Conservation (phyloP, 1,284 basidiomycete species). For the Tylopilus orsonianus region DNA sequence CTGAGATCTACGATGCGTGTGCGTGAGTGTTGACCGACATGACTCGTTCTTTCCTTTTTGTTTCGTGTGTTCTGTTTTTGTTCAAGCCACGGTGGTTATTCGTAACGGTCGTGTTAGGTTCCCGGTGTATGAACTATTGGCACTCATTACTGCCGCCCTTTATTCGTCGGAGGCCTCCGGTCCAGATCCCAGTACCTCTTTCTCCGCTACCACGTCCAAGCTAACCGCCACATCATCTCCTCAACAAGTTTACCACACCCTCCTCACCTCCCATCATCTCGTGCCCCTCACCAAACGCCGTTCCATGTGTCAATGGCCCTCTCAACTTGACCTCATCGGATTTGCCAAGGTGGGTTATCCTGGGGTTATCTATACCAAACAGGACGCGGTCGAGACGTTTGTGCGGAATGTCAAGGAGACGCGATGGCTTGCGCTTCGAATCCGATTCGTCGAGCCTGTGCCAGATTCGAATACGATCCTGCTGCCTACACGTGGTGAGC, state of each 20-base stretch:
- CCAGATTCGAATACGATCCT: background rate
- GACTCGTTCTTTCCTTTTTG: background rate
- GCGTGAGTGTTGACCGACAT: slow-evolving; percentile 24
- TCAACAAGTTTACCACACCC: slow-evolving; percentile 47
- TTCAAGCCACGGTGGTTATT: background rate
- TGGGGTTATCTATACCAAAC: slow-evolving; percentile 67
- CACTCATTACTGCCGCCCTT: background rate
- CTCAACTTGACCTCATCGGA: slow-evolving; percentile 54
- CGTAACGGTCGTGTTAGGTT: slow-evolving; percentile 41
- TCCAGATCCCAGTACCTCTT: background rate
- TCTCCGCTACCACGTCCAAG: background rate
- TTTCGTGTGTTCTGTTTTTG: background rate
- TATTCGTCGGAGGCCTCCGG: background rate
- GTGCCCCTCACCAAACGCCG: slow-evolving; percentile 68
- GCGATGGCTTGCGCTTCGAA: slow-evolving; percentile 73
- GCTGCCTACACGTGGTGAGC: background rate
- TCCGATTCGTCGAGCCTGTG: slow-evolving; percentile 40
- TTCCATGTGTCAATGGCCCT: slow-evolving; percentile 58
- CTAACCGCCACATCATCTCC: background rate
- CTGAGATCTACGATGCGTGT: slow-evolving; percentile 48
- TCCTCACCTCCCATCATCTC: slow-evolving; percentile 72
- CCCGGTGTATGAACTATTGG: slow-evolving; percentile 57
- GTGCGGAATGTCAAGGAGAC: slow-evolving; percentile 66
- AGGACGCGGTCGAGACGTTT: slow-evolving; percentile 59
- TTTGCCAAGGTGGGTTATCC: slow-evolving; percentile 77